Base-by-base conservation (phyloP, 2,329 filamentous ascomycete species). In the Cercospora citrullina region DNA sequence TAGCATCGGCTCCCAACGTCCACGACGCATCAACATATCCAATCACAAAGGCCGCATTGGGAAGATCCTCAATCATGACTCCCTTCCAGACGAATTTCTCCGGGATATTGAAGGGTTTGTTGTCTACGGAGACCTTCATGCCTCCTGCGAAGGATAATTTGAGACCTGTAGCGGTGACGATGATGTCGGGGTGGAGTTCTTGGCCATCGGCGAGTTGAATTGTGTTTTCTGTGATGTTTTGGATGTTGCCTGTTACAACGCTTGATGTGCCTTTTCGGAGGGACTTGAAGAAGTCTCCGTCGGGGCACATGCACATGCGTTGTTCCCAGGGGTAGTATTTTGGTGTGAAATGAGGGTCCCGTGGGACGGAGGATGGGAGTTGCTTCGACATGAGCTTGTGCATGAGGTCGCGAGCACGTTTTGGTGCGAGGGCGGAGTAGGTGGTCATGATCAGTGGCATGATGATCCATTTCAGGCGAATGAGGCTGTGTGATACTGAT, bases 231-330 rank as follows among this genome's bases (percentile, higher is more conserved):
- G 79, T 84, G 8, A 89, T 82, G 12, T 76, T 80, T 45, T 84
- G 79, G 76, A 89, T 87, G 3, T 79, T 83, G 66, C 83, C 86
- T 3, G 87, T 88, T 21, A 83, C 83, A n/a, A 89, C 79, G 57
- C 81, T 79, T 1, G 84, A 84, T 65, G 82, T 84, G 33, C 85
- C 86, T 1, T 78, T 75, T 16, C 81, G 81, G 18, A 89, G 79
- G 36, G 80, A 79, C 23, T 81, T 76, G 80, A 86, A 89, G 76
- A 88, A 88, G 74, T 89, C 87, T 21, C 84, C 85, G 65, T 87
- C 83, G 0, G 86, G 85, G n/a, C 81, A 89, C 68, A 92, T 81
- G 74, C 92, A 95, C 7, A 95, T 81, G 0, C 93, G 87, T 77
- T 96, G 92, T 64, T 93, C 85, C 84, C 91, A 85, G 1, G 83